Percentiles rank a stretch among this genome's conserved stretches.
Evolutionary conservation across 163 green algal genomes (phyloP).

Genomic region (Chloroidium sp.): DNA sequence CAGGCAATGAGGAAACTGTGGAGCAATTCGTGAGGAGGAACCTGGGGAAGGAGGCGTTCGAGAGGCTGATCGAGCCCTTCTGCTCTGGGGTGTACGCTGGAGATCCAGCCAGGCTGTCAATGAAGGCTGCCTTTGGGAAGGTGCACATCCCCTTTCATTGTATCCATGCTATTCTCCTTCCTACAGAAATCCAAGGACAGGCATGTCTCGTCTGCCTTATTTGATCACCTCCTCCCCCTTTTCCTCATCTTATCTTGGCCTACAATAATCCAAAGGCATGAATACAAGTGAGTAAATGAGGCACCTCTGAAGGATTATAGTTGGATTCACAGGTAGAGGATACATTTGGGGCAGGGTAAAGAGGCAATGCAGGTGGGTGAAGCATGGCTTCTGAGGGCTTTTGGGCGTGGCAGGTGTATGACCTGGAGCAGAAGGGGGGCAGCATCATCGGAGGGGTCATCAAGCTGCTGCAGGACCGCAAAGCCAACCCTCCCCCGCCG

Average conservation of each 20-base stretch:
- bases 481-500: constrained; percentile 67
- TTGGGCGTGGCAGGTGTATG: constrained; percentile 46
- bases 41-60: constrained; percentile 94
- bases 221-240: neutral
- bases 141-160: constrained; percentile 27
- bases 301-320: too few species aligned
- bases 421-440: constrained; percentile 84
- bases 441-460: constrained; percentile 86
- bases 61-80: constrained; percentile 97
- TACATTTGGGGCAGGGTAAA: neutral
- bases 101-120: constrained; percentile 90
- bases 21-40: constrained; percentile 95
- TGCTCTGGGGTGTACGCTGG: constrained; percentile 98
- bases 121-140: constrained; percentile 93
- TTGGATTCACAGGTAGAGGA: too few species aligned
- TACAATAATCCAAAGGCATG: neutral
- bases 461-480: constrained; percentile 68
- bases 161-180: neutral
- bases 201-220: neutral
- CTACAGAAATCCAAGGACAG: neutral
- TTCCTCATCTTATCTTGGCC: neutral
- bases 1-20: constrained; percentile 84
- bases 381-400: too few species aligned
- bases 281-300: too few species aligned
- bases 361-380: neutral